Evolutionary conservation across 192 early-diverging fungal genomes (phyloP).

Genomic region (Glomus cerebriforme): DNA sequence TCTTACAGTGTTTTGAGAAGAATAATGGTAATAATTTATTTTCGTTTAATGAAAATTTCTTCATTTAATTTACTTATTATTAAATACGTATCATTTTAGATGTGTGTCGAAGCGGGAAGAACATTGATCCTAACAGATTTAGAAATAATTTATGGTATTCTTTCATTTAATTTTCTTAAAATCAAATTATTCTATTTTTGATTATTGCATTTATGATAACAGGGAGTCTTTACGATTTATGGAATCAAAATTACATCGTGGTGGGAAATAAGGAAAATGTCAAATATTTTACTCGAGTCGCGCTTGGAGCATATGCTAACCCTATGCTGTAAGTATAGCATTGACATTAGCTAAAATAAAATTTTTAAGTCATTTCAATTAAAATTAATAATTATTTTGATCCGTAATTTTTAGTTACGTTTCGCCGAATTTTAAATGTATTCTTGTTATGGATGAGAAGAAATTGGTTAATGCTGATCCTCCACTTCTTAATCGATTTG

Average conservation of each 20-base stretch:
- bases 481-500: conserved; percentile 20
- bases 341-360: not conserved
- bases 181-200: not conserved
- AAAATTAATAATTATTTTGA: not conserved
- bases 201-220: not conserved
- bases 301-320: conserved; percentile 27
- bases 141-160: conserved; percentile 21
- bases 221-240: conserved; percentile 32
- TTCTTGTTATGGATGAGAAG: conserved; percentile 29
- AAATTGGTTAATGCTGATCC: conserved; percentile 20
- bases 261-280: conserved; percentile 2
- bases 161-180: too few species aligned
- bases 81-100: not conserved
- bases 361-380: too few species aligned
- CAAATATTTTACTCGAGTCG: conserved; percentile 25
- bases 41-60: not conserved
- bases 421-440: conserved; percentile 24
- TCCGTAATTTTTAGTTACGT: not conserved
- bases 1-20: conserved; percentile 22
- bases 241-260: conserved; percentile 34
- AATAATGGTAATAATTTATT: conserved; percentile 14
- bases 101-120: conserved; percentile 31
- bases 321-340: conserved; percentile 28
- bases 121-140: conserved; percentile 29
- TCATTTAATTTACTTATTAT: too few species aligned